Evolutionary conservation across 495 filamentous ascomycete species (phyloP).

Genomic region (Aspergillus conjunctus): DNA sequence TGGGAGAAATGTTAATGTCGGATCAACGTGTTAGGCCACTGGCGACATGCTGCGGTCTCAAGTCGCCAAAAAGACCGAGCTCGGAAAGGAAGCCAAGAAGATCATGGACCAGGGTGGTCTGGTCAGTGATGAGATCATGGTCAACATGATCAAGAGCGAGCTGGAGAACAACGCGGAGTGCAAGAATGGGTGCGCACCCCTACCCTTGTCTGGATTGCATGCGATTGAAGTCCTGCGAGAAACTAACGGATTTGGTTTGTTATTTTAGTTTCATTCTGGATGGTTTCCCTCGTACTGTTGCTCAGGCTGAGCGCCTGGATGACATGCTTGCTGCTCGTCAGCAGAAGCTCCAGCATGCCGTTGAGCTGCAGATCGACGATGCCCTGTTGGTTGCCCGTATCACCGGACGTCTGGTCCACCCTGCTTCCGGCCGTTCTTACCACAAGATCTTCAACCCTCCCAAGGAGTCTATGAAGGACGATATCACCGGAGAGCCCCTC

Average conservation of each 20-base stretch:
- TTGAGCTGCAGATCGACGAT: conserved; percentile 97
- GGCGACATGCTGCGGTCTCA: conserved; percentile 99
- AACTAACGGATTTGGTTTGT: background rate
- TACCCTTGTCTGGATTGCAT: background rate
- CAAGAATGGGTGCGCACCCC: conserved; percentile 72
- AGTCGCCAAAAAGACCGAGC: conserved; percentile 94
- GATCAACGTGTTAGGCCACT: conserved; percentile 67
- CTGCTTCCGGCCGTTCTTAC: conserved; percentile 92
- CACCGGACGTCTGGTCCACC: conserved; percentile 94
- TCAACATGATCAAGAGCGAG: conserved; percentile 98
- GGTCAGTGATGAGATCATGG: conserved; percentile 98
- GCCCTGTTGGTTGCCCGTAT: conserved; percentile 90
- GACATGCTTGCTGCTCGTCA: conserved; percentile 75
- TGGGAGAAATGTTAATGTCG: background rate
- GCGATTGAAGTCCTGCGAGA: conserved; percentile 1
- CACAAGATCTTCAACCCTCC: conserved; percentile 99
- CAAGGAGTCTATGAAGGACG: conserved; percentile 90
- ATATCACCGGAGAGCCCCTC: conserved; percentile 93
- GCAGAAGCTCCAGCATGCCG: conserved; percentile 85
- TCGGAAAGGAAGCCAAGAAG: conserved; percentile 98
- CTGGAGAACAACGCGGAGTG: conserved; percentile 91
- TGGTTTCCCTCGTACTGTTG: conserved; percentile 94
- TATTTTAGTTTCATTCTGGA: conserved; percentile 90
- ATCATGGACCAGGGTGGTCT: conserved; percentile 99
- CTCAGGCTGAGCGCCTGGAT: conserved; percentile 93